Conservation (phyloP, 2,329 filamentous ascomycete species). For the Cercospora zeina region DNA sequence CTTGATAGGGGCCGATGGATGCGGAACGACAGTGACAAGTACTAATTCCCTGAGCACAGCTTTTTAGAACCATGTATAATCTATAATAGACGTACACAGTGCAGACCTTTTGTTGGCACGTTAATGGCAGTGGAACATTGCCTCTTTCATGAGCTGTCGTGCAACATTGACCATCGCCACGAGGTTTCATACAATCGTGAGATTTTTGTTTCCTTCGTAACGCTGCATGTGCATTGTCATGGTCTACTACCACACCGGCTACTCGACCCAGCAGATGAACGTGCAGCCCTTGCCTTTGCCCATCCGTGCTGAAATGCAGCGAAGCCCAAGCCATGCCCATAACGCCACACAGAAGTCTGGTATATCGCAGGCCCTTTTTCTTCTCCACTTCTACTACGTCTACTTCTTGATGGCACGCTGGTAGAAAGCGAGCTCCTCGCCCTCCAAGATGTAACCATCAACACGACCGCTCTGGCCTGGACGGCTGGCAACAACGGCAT, state of each 20-base stretch:
- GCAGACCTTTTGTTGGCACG: background rate
- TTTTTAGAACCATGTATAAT: background rate
- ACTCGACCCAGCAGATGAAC: conserved; percentile 19
- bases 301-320: conserved; percentile 28
- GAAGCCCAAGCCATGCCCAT: conserved; percentile 29
- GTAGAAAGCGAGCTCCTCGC: conserved; percentile 99
- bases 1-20: background rate
- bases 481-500: conserved; percentile 86
- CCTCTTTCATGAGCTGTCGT: conserved; percentile 6
- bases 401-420: conserved; percentile 99
- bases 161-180: background rate
- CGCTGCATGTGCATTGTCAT: conserved; percentile 20
- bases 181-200: conserved; percentile 14
- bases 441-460: conserved; percentile 98
- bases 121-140: background rate
- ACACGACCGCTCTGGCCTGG: conserved; percentile 95
- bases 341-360: conserved; percentile 30
- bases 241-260: conserved; percentile 21
- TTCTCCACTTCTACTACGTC: conserved; percentile 39
- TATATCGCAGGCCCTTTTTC: conserved; percentile 3
- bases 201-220: conserved; percentile 20
- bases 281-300: conserved; percentile 25
- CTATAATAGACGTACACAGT: background rate
- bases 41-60: background rate
- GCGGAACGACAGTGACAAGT: background rate